These are phyloP conservation scores for Lophiotrema nucula DNA, from an alignment of 495 filamentous ascomycete genomes.

Conservation along the genomic window DNA sequence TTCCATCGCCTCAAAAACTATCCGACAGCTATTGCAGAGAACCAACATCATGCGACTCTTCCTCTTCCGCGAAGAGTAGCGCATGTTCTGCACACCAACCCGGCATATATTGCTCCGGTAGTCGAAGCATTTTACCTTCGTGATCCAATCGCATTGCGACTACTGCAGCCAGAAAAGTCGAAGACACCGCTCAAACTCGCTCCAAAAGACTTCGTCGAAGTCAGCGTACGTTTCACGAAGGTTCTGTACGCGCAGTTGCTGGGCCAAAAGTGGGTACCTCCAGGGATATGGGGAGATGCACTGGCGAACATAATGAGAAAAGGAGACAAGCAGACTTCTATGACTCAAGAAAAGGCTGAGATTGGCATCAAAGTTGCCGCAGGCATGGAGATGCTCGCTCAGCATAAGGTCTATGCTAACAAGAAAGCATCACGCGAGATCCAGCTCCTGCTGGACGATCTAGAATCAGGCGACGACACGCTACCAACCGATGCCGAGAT, in stretches of 20 bases:
- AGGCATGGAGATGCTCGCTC: constrained; percentile 86
- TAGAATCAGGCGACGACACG: constrained; percentile 57
- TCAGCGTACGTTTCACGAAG: constrained; percentile 78
- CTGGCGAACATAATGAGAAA: constrained; percentile 48
- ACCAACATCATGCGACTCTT: constrained; percentile 67
- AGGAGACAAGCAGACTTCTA: constrained; percentile 42
- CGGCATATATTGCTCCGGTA: constrained; percentile 74
- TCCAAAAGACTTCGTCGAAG: constrained; percentile 73
- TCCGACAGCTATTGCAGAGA: constrained; percentile 66
- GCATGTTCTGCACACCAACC: constrained; percentile 70
- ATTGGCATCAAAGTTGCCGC: constrained; percentile 86
- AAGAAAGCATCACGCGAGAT: constrained; percentile 70
- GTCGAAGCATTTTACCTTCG: constrained; percentile 91
- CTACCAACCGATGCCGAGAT: constrained; percentile 77
- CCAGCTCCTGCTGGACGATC: constrained; percentile 68
- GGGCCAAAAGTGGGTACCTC: constrained; percentile 77
- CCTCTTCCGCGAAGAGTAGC: constrained; percentile 80
- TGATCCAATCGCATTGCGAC: constrained; percentile 74
- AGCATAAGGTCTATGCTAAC: constrained; percentile 61
- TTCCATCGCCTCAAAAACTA: constrained; percentile 85
- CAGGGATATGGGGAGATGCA: constrained; percentile 41
- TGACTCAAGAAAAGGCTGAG: constrained; percentile 49
- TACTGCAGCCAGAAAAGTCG: constrained; percentile 55
- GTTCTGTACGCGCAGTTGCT: constrained; percentile 88
- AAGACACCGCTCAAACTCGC: constrained; percentile 57